These are phyloP conservation scores for Pleurotus platypus DNA, from an alignment of 768 basidiomycete species.

Conservation along the genomic window DNA sequence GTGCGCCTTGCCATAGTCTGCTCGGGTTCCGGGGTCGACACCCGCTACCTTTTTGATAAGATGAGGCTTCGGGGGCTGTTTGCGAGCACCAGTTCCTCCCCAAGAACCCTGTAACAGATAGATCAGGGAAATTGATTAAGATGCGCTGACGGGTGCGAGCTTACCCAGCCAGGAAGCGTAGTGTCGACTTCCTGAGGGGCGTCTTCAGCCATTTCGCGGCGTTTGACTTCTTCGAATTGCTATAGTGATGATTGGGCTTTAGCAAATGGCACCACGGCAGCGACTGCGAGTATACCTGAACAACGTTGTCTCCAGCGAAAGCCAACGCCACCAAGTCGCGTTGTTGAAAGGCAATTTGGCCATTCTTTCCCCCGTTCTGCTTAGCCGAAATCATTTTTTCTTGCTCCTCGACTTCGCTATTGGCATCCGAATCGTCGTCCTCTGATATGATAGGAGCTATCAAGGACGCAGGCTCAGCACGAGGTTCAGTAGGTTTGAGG, in stretches of 20 bases:
- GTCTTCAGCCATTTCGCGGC: too few species aligned
- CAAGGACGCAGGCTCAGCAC: constrained; percentile 39
- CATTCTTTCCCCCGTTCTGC: constrained; percentile 32
- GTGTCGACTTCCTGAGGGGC: too few species aligned
- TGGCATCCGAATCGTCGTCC: constrained; percentile 48
- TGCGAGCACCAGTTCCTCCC: constrained; percentile 76
- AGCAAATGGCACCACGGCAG: neutral
- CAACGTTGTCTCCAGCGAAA: constrained; percentile 96
- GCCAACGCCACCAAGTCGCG: constrained; percentile 90
- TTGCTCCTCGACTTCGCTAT: constrained; percentile 72
- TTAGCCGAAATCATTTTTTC: constrained; percentile 41
- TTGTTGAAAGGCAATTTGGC: constrained; percentile 75
- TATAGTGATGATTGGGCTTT: constrained; percentile 24
- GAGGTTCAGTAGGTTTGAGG: constrained; percentile 27
- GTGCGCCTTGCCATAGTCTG: constrained; percentile 81
- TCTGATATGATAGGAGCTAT: constrained; percentile 29
- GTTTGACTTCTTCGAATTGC: too few species aligned
- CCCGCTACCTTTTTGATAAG: constrained; percentile 83
- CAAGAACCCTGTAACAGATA: constrained; percentile 71
- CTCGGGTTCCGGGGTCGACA: constrained; percentile 72
- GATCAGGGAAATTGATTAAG: constrained; percentile 3
- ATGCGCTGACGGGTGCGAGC: too few species aligned
- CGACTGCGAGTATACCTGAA: constrained; percentile 54
- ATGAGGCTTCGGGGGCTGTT: constrained; percentile 34
- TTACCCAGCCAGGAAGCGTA: too few species aligned